Evolutionary conservation across 1,284 basidiomycete species (phyloP).

Genomic region (Pyrrhoderma lamaoense): DNA sequence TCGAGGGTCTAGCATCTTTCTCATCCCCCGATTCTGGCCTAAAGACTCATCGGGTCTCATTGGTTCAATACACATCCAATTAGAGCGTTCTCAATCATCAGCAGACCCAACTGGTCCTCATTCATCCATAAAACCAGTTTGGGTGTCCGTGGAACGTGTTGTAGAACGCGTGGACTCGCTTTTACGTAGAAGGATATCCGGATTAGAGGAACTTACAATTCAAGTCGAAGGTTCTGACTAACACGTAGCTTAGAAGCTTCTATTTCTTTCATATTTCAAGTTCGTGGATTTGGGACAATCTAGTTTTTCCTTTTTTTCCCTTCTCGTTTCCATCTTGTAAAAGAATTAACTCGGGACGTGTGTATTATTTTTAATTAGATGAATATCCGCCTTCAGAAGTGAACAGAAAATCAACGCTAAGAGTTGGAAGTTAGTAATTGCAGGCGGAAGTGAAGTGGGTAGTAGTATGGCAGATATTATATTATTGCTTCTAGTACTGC

Average conservation of each 20-base stretch:
- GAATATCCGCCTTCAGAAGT: too few species aligned
- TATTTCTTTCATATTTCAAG: too few species aligned
- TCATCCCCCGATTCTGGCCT: constrained; percentile 91
- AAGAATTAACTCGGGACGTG: too few species aligned
- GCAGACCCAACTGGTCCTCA: constrained; percentile 50
- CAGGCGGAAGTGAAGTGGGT: too few species aligned
- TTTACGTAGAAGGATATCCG: constrained; percentile 64
- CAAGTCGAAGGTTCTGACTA: constrained; percentile 53
- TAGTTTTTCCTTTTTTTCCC: too few species aligned
- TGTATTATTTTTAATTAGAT: too few species aligned
- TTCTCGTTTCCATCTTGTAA: too few species aligned
- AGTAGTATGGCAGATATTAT: too few species aligned
- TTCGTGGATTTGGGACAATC: too few species aligned
- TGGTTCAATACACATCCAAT: constrained; percentile 86
- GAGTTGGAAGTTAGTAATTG: too few species aligned
- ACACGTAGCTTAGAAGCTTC: constrained; percentile 1
- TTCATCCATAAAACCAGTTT: constrained; percentile 40
- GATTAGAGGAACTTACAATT: constrained; percentile 80
- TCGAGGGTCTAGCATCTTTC: constrained; percentile 80
- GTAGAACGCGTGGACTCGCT: constrained; percentile 68
- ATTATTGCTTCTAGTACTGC: too few species aligned
- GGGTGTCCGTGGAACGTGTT: constrained; percentile 61
- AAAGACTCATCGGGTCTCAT: constrained; percentile 83
- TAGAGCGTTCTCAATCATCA: constrained; percentile 50
- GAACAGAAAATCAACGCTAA: too few species aligned